These are phyloP conservation scores for Hypholoma fasciculare DNA, from an alignment of 768 basidiomycete genomes.

Conservation along the genomic window DNA sequence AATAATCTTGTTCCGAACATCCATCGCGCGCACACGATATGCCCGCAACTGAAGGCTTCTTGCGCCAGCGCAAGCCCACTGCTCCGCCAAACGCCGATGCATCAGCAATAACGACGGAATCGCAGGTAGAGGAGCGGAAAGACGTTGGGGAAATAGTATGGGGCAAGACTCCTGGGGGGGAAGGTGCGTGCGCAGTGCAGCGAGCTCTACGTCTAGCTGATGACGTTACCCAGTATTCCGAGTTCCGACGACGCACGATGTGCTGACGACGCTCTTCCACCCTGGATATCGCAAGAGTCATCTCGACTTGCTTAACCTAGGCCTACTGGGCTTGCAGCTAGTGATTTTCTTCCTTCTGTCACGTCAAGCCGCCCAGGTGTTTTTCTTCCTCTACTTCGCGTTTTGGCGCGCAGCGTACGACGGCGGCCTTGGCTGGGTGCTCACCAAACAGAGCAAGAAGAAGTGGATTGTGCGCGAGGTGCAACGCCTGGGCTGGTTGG, in stretches of 20 bases:
- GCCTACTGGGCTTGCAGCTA: conserved; percentile 75
- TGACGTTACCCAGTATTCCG: conserved; percentile 67
- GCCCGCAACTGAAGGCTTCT: conserved; percentile 24
- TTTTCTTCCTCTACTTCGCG: conserved; percentile 89
- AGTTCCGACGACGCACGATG: conserved; percentile 91
- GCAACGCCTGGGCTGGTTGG: conserved; percentile 86
- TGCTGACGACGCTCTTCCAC: conserved; percentile 82
- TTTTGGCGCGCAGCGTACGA: conserved; percentile 95
- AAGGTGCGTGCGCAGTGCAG: conserved; percentile 49
- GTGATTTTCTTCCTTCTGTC: conserved; percentile 71
- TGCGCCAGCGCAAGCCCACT: conserved; percentile 34
- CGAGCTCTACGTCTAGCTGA: conserved; percentile 7
- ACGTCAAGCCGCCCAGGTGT: conserved; percentile 48
- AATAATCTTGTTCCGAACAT: background rate
- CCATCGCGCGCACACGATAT: conserved; percentile 15
- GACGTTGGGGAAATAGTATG: conserved; percentile 66
- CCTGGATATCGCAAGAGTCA: conserved; percentile 86
- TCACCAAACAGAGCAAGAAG: conserved; percentile 94
- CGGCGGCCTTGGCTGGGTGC: conserved; percentile 88
- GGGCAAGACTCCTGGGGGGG: conserved; percentile 83
- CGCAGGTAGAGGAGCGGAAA: conserved; percentile 10
- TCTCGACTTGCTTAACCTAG: conserved; percentile 84
- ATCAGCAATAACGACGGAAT: conserved; percentile 9
- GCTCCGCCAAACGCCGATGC: conserved; percentile 6
- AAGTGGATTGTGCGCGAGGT: conserved; percentile 90